These are phyloP conservation scores for Botryosphaeria agaves DNA, from an alignment of 2,329 filamentous ascomycete species.

Conservation along the genomic window DNA sequence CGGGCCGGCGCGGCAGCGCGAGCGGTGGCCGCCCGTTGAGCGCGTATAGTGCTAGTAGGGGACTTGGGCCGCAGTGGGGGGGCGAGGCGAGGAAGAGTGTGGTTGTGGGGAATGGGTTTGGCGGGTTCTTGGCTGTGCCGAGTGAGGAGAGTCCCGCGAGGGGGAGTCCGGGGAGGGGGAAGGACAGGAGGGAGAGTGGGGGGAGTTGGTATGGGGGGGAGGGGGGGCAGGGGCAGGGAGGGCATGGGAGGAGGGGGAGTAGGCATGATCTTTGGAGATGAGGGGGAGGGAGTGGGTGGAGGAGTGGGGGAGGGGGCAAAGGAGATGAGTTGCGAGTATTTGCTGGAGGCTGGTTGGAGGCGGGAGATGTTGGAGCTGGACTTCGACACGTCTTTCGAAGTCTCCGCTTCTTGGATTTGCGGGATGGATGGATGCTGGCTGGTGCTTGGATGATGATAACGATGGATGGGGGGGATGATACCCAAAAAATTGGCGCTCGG, in stretches of 20 bases:
- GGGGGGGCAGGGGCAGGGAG: not conserved
- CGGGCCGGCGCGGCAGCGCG: constrained; percentile 21
- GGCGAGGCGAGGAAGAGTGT: constrained; percentile 41
- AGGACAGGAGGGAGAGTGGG: not conserved
- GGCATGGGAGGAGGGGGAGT: constrained; percentile 12
- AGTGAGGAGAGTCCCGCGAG: constrained; percentile 23
- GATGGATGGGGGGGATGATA: too few species aligned
- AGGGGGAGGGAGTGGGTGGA: too few species aligned
- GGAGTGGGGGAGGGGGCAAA: too few species aligned
- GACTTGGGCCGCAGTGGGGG: constrained; percentile 38
- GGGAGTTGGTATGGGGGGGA: not conserved
- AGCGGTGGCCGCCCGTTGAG: constrained; percentile 25
- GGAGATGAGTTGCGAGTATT: too few species aligned
- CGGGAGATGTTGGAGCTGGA: too few species aligned
- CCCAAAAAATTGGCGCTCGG: too few species aligned
- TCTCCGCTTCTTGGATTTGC: too few species aligned
- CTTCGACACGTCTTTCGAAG: too few species aligned
- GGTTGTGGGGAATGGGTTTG: constrained; percentile 50
- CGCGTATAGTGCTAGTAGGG: constrained; percentile 26
- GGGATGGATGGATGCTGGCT: too few species aligned
- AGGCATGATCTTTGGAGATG: constrained; percentile 17
- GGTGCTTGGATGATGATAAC: too few species aligned
- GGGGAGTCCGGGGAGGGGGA: constrained; percentile 2
- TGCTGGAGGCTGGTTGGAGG: too few species aligned
- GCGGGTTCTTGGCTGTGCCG: constrained; percentile 48